Conservation (phyloP, 139 green algal genomes). For the Chlorella sp. region DNA sequence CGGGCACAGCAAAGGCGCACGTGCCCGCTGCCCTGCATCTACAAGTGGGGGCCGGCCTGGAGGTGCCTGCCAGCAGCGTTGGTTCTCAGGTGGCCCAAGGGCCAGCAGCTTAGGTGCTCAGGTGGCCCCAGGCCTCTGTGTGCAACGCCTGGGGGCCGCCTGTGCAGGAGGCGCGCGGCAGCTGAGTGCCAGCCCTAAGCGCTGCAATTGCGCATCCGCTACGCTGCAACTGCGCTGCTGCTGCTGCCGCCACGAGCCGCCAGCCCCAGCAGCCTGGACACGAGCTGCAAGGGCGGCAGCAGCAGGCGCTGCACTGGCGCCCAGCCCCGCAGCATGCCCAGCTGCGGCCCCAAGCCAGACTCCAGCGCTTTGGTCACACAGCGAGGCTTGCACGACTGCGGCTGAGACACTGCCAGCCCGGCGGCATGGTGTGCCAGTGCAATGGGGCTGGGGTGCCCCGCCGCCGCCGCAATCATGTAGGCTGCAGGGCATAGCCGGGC, state of each 20-base stretch:
- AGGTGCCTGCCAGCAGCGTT: too few species aligned
- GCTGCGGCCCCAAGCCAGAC: background rate
- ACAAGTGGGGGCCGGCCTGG: too few species aligned
- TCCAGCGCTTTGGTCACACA: constrained; percentile 45
- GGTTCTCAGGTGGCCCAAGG: too few species aligned
- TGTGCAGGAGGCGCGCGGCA: too few species aligned
- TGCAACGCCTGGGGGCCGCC: background rate
- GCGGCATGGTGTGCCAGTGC: constrained; percentile 60
- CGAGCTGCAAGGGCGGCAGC: background rate
- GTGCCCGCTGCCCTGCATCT: too few species aligned
- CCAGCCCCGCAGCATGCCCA: background rate
- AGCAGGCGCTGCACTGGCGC: background rate
- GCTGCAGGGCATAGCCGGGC: constrained; percentile 45
- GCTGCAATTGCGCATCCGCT: too few species aligned
- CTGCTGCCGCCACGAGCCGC: too few species aligned
- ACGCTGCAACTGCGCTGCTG: background rate
- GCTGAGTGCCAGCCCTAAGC: too few species aligned
- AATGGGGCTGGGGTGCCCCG: constrained; percentile 40
- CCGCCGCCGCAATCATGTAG: constrained; percentile 70
- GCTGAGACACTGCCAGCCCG: constrained; percentile 61
- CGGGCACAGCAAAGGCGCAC: too few species aligned
- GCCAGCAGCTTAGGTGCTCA: too few species aligned
- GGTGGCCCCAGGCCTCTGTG: background rate
- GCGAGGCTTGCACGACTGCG: constrained; percentile 72
- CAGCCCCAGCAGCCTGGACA: background rate